A percentile compares a stretch with the other conserved stretches of the same genome.
Evolutionary conservation across 768 basidiomycete species (phyloP).

Genomic region (Serendipita sp.): DNA sequence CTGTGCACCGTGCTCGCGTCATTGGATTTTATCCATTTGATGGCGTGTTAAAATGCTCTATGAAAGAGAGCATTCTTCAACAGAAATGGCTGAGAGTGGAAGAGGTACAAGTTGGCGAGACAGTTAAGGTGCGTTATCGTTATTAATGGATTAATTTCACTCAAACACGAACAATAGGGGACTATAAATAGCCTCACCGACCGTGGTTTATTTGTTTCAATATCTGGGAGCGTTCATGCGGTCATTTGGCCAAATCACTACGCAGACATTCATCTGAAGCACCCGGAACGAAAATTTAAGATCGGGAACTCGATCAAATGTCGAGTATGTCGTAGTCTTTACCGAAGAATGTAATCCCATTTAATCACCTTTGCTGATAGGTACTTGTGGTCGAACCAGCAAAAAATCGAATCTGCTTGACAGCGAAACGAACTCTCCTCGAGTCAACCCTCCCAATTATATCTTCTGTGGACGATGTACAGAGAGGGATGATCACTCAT

Average conservation of each 20-base stretch:
- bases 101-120: slow-evolving; percentile 73
- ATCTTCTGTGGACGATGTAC: slow-evolving; percentile 45
- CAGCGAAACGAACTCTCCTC: slow-evolving; percentile 80
- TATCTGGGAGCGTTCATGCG: slow-evolving; percentile 79
- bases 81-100: slow-evolving; percentile 72
- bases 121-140: slow-evolving; percentile 45
- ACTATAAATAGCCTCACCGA: slow-evolving; percentile 76
- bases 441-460: slow-evolving; percentile 65
- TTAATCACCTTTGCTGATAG: slow-evolving; percentile 22
- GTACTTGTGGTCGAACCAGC: slow-evolving; percentile 72
- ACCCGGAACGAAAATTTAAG: slow-evolving; percentile 85
- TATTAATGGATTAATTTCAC: not conserved
- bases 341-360: not conserved
- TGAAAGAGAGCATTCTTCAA: slow-evolving; percentile 67
- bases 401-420: slow-evolving; percentile 66
- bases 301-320: slow-evolving; percentile 69
- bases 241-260: slow-evolving; percentile 91
- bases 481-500: slow-evolving; percentile 55
- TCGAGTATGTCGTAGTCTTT: slow-evolving; percentile 36
- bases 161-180: slow-evolving; percentile 17
- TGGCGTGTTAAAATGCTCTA: slow-evolving; percentile 72
- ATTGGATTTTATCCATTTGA: slow-evolving; percentile 76
- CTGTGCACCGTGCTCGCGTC: slow-evolving; percentile 72
- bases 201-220: slow-evolving; percentile 64
- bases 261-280: slow-evolving; percentile 86